phyloP scores from a whole-genome alignment of 257 asterid genomes.

The Forsythia suspensa region DNA sequence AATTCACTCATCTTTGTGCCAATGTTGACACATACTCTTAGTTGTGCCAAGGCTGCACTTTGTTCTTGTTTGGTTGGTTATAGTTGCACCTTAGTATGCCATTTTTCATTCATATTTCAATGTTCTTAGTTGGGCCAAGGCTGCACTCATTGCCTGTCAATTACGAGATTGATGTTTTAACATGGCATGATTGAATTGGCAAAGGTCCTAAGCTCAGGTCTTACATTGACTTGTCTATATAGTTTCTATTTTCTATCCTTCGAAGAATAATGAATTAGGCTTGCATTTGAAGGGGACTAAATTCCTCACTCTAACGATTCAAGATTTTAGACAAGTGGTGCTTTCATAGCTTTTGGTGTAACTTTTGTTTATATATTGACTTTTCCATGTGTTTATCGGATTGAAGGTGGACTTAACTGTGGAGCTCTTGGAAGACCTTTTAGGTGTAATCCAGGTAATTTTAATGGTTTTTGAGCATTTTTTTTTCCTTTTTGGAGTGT shows the following conservation, averaged over 20 bases:
- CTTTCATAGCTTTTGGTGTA: neutral
- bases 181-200: neutral
- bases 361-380: neutral
- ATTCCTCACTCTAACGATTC: neutral
- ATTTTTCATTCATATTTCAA: constrained; percentile 12
- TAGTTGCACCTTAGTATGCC: neutral
- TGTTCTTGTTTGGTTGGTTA: neutral
- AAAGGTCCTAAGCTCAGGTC: neutral
- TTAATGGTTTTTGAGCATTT: neutral
- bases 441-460: constrained; percentile 83
- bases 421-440: constrained; percentile 94
- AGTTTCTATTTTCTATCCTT: neutral
- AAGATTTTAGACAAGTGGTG: neutral
- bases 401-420: constrained; percentile 81
- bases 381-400: neutral
- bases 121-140: neutral
- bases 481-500: neutral
- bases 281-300: neutral
- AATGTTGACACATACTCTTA: neutral
- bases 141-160: neutral
- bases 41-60: neutral
- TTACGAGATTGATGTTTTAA: neutral
- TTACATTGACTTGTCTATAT: neutral
- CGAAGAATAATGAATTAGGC: neutral
- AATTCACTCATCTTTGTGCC: neutral